phyloP scores from a whole-genome alignment of 768 basidiomycete species.

The Russula lepida region DNA sequence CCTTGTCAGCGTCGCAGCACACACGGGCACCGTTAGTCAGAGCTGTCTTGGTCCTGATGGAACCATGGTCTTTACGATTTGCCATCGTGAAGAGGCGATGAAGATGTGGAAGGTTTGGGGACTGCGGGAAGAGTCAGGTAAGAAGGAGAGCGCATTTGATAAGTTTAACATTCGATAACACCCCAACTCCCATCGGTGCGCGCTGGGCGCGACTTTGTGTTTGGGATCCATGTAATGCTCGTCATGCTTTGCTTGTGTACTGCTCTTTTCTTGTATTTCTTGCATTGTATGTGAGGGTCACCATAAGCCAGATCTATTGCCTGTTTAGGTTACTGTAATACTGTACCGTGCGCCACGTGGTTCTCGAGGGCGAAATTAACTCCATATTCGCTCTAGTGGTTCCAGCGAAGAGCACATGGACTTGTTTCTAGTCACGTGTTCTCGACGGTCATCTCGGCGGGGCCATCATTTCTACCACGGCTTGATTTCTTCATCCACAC shows the following conservation, averaged over 20 bases:
- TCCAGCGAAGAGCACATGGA: no score
- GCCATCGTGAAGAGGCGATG: slow-evolving; percentile 56
- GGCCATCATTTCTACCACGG: background rate
- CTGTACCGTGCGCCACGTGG: background rate
- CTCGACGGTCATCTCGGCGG: no score
- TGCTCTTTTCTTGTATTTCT: slow-evolving; percentile 2
- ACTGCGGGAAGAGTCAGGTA: slow-evolving; percentile 10
- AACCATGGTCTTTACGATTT: slow-evolving; percentile 55
- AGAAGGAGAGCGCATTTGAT: slow-evolving; percentile 19
- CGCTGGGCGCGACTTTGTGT: background rate
- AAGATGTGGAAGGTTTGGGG: slow-evolving; percentile 69
- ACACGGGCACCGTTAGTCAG: slow-evolving; percentile 45
- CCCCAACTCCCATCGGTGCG: background rate
- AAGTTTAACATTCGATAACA: slow-evolving; percentile 19
- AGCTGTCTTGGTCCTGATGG: slow-evolving; percentile 58
- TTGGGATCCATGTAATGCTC: background rate
- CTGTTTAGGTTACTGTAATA: background rate
- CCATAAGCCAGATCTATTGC: background rate
- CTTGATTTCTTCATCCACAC: background rate
- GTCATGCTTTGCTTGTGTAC: slow-evolving; percentile 5
- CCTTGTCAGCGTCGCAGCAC: slow-evolving; percentile 49
- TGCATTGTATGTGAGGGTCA: background rate
- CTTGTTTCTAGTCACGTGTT: background rate
- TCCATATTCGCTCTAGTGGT: no score
- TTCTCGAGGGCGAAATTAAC: background rate